A percentile compares a stretch with the other conserved stretches of the same genome.
These are phyloP conservation scores for Cystobasidiaceae sp. DNA, from an alignment of 1,284 basidiomycete species.

Conservation along the genomic window DNA sequence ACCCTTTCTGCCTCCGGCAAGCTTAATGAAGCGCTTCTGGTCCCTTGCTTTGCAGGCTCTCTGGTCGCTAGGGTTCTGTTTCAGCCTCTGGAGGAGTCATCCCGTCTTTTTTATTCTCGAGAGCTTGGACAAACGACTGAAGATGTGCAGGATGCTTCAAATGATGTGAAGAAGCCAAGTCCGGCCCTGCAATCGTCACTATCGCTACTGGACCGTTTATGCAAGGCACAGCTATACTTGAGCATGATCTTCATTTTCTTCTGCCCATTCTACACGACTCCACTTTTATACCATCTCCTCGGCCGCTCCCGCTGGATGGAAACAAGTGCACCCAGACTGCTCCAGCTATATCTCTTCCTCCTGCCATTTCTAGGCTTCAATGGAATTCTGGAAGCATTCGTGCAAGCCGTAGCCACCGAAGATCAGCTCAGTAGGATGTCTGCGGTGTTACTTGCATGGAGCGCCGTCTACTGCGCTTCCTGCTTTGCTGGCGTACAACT, in stretches of 20 bases:
- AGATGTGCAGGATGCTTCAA: slow-evolving; percentile 10
- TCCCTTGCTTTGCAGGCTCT: slow-evolving; percentile 58
- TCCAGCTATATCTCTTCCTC: slow-evolving; percentile 65
- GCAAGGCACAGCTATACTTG: slow-evolving; percentile 65
- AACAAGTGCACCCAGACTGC: slow-evolving; percentile 64
- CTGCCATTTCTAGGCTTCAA: slow-evolving; percentile 83
- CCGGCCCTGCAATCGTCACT: slow-evolving; percentile 29
- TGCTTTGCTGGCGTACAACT: slow-evolving; percentile 57
- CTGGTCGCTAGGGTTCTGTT: slow-evolving; percentile 83
- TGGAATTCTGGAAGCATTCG: slow-evolving; percentile 81
- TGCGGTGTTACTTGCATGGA: slow-evolving; percentile 52
- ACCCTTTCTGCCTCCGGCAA: not conserved
- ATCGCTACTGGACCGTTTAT: slow-evolving; percentile 52
- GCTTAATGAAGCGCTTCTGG: too few relatives aligned
- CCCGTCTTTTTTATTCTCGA: slow-evolving; percentile 73
- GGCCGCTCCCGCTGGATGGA: slow-evolving; percentile 58
- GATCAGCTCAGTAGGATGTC: slow-evolving; percentile 62
- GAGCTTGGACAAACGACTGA: slow-evolving; percentile 3
- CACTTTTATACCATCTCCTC: slow-evolving; percentile 64
- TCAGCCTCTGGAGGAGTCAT: slow-evolving; percentile 86
- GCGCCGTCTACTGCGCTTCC: slow-evolving; percentile 60
- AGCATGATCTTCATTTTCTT: slow-evolving; percentile 57
- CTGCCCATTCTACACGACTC: slow-evolving; percentile 60
- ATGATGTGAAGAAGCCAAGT: not conserved
- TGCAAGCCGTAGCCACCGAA: slow-evolving; percentile 67